Conservation (phyloP, 192 early-diverging fungal genomes). For the Mortierella hygrophila region DNA sequence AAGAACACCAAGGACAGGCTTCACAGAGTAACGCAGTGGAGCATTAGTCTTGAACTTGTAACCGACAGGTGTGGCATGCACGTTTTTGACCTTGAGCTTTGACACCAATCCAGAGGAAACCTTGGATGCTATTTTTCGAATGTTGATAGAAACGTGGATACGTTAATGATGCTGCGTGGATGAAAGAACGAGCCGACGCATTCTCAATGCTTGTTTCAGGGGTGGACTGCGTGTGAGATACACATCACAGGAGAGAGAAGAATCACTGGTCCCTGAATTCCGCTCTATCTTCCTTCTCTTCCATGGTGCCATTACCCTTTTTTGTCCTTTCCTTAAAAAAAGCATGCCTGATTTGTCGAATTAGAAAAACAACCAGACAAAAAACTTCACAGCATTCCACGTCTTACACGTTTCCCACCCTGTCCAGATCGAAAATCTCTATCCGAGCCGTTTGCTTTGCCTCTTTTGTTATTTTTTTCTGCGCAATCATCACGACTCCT, state of each 20-base stretch:
- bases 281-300: background rate
- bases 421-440: background rate
- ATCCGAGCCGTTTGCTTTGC: background rate
- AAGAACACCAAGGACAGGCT: slow-evolving; percentile 59
- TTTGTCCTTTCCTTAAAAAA: background rate
- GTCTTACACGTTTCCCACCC: background rate
- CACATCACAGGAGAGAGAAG: background rate
- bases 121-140: slow-evolving; percentile 42
- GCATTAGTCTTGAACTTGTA: slow-evolving; percentile 65
- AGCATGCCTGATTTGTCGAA: background rate
- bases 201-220: background rate
- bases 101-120: slow-evolving; percentile 56
- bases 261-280: background rate
- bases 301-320: background rate
- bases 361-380: background rate
- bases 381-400: background rate
- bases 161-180: background rate
- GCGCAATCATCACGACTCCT: background rate
- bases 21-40: slow-evolving; percentile 58
- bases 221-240: background rate
- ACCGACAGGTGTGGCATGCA: slow-evolving; percentile 47
- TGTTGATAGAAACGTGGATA: background rate
- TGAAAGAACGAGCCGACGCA: background rate
- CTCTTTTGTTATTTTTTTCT: background rate
- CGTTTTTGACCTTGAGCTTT: slow-evolving; percentile 56